phyloP scores from a whole-genome alignment of 768 basidiomycete species.

The Tricholoma hemisulphureum region DNA sequence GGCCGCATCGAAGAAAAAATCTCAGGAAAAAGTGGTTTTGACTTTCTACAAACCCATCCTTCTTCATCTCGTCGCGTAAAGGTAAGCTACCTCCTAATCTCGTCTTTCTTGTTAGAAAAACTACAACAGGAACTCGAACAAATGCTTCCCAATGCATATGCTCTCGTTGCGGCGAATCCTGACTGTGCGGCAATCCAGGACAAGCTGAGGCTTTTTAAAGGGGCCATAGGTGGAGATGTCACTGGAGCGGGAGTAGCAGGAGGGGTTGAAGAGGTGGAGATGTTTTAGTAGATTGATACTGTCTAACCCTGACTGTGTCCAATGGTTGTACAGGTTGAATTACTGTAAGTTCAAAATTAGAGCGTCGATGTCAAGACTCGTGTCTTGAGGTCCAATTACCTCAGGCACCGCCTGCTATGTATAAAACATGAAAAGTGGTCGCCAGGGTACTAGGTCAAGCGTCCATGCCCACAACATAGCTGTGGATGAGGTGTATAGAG shows the following conservation, averaged over 20 bases:
- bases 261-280: neutral
- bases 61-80: slow-evolving; percentile 67
- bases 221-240: slow-evolving; percentile 5
- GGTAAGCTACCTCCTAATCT: slow-evolving; percentile 38
- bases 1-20: slow-evolving; percentile 51
- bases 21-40: slow-evolving; percentile 26
- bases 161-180: slow-evolving; percentile 53
- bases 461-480: too few species aligned
- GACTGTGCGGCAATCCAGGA: slow-evolving; percentile 48
- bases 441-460: too few species aligned
- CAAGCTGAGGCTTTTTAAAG: slow-evolving; percentile 32
- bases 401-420: too few species aligned
- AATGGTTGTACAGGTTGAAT: neutral
- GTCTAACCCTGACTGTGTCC: neutral
- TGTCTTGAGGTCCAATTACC: neutral
- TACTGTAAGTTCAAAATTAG: too few species aligned
- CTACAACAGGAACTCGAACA: slow-evolving; percentile 47
- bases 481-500: too few species aligned
- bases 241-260: neutral
- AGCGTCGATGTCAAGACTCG: too few species aligned
- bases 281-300: neutral
- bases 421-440: too few species aligned
- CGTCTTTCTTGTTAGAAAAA: neutral
- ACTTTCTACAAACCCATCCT: slow-evolving; percentile 84
- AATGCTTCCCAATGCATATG: slow-evolving; percentile 56